Percentiles rank a stretch among this genome's conserved stretches.
Conservation (phyloP, 192 early-diverging fungal genomes). For the Chytriomyces sp. region DNA sequence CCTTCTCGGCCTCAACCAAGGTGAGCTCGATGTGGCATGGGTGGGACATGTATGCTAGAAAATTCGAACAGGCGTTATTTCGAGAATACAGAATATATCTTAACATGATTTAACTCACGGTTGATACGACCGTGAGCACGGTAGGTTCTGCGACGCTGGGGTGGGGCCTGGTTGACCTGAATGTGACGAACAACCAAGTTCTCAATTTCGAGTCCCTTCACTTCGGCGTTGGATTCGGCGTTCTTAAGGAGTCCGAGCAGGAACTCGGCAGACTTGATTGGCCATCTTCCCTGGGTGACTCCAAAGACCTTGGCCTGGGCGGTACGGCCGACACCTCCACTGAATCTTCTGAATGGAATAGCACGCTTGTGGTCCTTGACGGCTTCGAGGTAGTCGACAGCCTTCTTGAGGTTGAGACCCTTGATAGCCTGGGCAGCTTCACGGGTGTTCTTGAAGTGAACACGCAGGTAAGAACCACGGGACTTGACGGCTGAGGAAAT, state of each 20-base stretch:
- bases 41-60: slow-evolving; percentile 81
- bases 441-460: slow-evolving; percentile 96
- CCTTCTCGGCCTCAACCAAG: slow-evolving; percentile 86
- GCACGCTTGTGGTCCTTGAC: slow-evolving; percentile 97
- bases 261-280: slow-evolving; percentile 94
- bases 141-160: slow-evolving; percentile 95
- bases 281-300: slow-evolving; percentile 93
- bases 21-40: slow-evolving; percentile 98
- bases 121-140: slow-evolving; percentile 98
- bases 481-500: slow-evolving; percentile 73
- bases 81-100: slow-evolving; percentile 1
- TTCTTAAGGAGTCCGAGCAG: slow-evolving; percentile 94
- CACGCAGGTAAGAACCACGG: slow-evolving; percentile 89
- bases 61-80: slow-evolving; percentile 5
- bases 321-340: slow-evolving; percentile 94
- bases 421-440: slow-evolving; percentile 93
- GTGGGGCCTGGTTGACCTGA: slow-evolving; percentile 97
- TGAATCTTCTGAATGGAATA: slow-evolving; percentile 96
- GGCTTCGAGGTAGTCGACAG: slow-evolving; percentile 88
- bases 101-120: slow-evolving; percentile 40
- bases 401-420: slow-evolving; percentile 91
- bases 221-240: slow-evolving; percentile 96
- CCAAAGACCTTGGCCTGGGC: slow-evolving; percentile 96
- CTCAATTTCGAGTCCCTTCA: slow-evolving; percentile 91
- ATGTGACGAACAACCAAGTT: slow-evolving; percentile 91